A percentile compares a stretch with the other conserved stretches of the same genome.
phyloP scores from a whole-genome alignment of 2,329 filamentous ascomycete genomes.

The Xylariales sp. region DNA sequence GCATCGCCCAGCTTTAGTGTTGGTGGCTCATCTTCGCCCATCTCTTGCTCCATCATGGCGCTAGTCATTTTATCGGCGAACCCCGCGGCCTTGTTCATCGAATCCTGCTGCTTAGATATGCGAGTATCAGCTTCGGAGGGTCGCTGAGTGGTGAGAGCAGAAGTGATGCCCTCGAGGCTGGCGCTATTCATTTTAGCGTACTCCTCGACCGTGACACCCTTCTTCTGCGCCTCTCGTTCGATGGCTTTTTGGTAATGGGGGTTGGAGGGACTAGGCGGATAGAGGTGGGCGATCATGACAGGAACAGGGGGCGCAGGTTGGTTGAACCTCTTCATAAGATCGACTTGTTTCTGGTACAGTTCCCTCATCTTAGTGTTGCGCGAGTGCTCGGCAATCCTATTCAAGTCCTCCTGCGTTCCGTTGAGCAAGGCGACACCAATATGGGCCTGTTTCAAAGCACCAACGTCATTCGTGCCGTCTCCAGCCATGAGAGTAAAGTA shows the following conservation, averaged over 20 bases:
- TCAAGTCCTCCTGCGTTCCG: conserved; percentile 89
- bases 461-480: conserved; percentile 98
- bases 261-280: conserved; percentile 89
- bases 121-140: conserved; percentile 65
- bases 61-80: conserved; percentile 88
- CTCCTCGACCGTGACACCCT: conserved; percentile 73
- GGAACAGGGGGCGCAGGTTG: conserved; percentile 93
- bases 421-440: conserved; percentile 97
- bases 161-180: conserved; percentile 73
- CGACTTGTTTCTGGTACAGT: conserved; percentile 94
- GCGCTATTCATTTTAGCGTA: conserved; percentile 65
- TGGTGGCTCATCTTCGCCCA: conserved; percentile 90
- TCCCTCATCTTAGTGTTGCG: conserved; percentile 98
- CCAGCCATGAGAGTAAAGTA: conserved; percentile 99
- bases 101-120: conserved; percentile 71
- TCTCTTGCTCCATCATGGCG: conserved; percentile 88
- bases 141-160: conserved; percentile 73
- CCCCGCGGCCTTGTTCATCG: conserved; percentile 76
- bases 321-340: conserved; percentile 94
- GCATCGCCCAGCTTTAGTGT: conserved; percentile 97
- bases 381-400: conserved; percentile 90
- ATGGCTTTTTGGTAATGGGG: conserved; percentile 95
- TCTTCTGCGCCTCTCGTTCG: conserved; percentile 83
- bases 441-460: conserved; percentile 96
- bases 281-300: conserved; percentile 91